Evolutionary conservation across 2,329 filamentous ascomycete species (phyloP).

Genomic region (Pyrenophora teres): DNA sequence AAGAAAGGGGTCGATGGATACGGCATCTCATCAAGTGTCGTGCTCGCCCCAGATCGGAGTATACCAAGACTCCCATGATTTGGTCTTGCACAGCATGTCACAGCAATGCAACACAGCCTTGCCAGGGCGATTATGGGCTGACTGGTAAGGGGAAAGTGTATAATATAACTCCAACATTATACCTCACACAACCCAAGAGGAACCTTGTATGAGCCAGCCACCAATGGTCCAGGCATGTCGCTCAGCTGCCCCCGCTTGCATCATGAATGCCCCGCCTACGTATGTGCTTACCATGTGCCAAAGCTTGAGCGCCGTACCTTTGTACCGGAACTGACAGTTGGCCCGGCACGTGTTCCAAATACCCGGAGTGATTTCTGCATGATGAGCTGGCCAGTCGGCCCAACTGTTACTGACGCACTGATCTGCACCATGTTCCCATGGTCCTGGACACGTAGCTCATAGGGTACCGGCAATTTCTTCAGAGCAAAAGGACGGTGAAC

Average conservation of each 20-base stretch:
- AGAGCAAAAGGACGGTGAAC: constrained; percentile 20
- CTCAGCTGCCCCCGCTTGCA: constrained; percentile 2
- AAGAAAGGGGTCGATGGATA: constrained; percentile 1
- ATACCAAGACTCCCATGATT: neutral
- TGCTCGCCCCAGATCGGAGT: neutral
- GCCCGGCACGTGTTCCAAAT: constrained; percentile 6
- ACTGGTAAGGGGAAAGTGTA: neutral
- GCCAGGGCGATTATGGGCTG: neutral
- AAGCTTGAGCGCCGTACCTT: neutral
- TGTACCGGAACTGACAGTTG: constrained; percentile 5
- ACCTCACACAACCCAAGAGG: neutral
- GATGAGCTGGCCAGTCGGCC: constrained; percentile 43
- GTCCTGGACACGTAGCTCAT: constrained; percentile 41
- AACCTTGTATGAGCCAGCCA: constrained; percentile 2
- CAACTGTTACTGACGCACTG: constrained; percentile 30
- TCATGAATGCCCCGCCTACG: neutral
- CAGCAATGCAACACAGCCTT: constrained; percentile 4
- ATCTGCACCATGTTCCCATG: constrained; percentile 32
- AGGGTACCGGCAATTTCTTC: constrained; percentile 39
- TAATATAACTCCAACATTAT: constrained; percentile 2
- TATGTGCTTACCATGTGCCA: neutral
- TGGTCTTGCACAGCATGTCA: constrained; percentile 3
- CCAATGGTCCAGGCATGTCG: constrained; percentile 1
- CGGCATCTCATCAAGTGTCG: neutral
- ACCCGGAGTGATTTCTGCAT: constrained; percentile 28